Base-by-base conservation (phyloP, 208 protist species). In the Trypanosoma rangeli region DNA sequence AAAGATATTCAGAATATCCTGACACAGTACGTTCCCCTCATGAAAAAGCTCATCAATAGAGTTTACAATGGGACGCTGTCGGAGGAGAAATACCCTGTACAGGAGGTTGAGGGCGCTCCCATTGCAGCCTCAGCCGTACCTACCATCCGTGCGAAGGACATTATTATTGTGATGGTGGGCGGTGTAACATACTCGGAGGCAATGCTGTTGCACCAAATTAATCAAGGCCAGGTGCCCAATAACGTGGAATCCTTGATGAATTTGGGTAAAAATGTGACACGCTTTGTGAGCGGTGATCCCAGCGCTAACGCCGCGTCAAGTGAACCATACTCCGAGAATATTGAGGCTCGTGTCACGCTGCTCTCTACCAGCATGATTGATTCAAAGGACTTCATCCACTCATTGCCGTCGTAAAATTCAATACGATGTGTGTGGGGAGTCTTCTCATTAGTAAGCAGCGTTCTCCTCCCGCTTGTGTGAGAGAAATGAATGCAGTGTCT, bases 1-100 rank as follows among this genome's bases (percentile, higher is more conserved):
- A 92, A 91, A 68, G 84, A 97, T 65, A 88, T 99, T 28, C 85
- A 98, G 68, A 99, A 99, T 60, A 94, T 99, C 7, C 98, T 98
- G 71, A 99, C 97, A 29, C 96, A 99, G 83, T 97, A 99, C 75
- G 85, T 88, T 59, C 97, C 98, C 42, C 72, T 94, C 48, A 68
- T 99, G 31, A 84, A 85, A 49, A 92, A 95, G 39, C 73, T 97
- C 3, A 75, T 99, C 35, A 94, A 94, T 74, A 83, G 86, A 44
- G 68, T 79, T 33, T 94, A 93, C 73, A 93, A 94, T 70, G 91
- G 88, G 39, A 87, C 86, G 8, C 79, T 96, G 22, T 80, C 83
- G 31, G 76, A 69, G n/a, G 79, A 93, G 24, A 70, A 78, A 12
- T 96, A 94, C 64, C 81, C 86, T 2, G 79, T 85, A 42, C 70